Conservation (phyloP, 257 asterid species). For the Agastache rugosa region DNA sequence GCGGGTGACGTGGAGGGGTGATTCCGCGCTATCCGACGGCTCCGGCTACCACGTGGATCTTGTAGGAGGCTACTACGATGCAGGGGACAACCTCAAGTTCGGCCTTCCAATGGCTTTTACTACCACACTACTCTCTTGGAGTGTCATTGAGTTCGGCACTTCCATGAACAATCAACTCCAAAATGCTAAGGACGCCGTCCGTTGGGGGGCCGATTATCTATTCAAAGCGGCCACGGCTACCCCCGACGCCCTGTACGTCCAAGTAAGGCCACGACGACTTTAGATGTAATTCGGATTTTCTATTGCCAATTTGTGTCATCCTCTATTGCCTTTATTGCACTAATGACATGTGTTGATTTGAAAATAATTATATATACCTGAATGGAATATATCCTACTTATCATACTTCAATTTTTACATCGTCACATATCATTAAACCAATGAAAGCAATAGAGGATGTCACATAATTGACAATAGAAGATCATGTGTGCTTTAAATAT, state of each 20-base stretch:
- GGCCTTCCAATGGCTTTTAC: slow-evolving; percentile 94
- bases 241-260: slow-evolving; percentile 66
- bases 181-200: slow-evolving; percentile 64
- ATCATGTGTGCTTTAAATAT: too few relatives aligned
- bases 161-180: slow-evolving; percentile 57
- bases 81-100: slow-evolving; percentile 85
- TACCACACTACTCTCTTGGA: slow-evolving; percentile 79
- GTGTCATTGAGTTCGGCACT: slow-evolving; percentile 74
- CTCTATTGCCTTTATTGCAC: too few relatives aligned
- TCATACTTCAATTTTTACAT: too few relatives aligned
- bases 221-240: slow-evolving; percentile 81
- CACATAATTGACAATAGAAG: too few relatives aligned
- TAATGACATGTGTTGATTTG: too few relatives aligned
- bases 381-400: too few relatives aligned
- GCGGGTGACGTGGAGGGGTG: slow-evolving; percentile 65
- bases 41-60: slow-evolving; percentile 70
- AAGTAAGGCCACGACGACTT: slow-evolving; percentile 36
- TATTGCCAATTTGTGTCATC: too few relatives aligned
- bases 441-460: too few relatives aligned
- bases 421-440: too few relatives aligned
- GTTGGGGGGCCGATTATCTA: slow-evolving; percentile 87
- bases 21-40: slow-evolving; percentile 79
- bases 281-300: too few relatives aligned
- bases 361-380: too few relatives aligned
- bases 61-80: slow-evolving; percentile 88